Base-by-base conservation (phyloP, 202 grass and related monocot genomes). In the Dendrocalamus latiflorus region DNA sequence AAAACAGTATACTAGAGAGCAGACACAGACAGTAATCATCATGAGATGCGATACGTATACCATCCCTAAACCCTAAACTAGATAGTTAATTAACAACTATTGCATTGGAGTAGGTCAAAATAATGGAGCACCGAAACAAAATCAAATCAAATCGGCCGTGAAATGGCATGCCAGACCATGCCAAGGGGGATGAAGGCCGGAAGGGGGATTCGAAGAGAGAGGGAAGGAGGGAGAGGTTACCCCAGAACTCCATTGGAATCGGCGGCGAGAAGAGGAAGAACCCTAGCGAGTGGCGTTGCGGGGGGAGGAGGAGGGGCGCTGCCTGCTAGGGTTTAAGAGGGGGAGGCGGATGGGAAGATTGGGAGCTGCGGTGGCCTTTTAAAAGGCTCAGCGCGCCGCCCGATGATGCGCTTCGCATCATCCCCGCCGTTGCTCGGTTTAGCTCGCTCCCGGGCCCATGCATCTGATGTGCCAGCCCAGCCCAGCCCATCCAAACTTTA, bases 161-260 rank as follows among this genome's bases (percentile, higher is more conserved):
- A 22, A 69, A 44, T 68, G 65, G 10, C 43, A 43, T 30, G 43
- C 8, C 8, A 33, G 30, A 33, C 30, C 68, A 50, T 34, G 34
- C 34, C 34, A 25, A 8, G 26, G 25, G 25, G 22, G 57, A 6
- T 12, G 24, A 10, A 41, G 8, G 8, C 39, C 39, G 8, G 38
- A 41, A 15, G 12, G 5, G 4, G 62, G 62, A 39, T 65, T 11
- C 34, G 16, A 20, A 43, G 4, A 25, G 39, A 6, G 41, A 21
- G 17, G 37, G 45, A n/a, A 6, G 15, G 47, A 6, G 8, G 3
- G 12, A 37, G 65, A 59, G 24, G 2, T 54, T 65, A 86, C 84
- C 84, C 84, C 84, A 86, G 68, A 86, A 86, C 76, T 86, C 84
- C 84, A 80, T 86, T 39, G 47, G 33, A 17, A 36, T 22, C 26